Evolutionary conservation across 2,329 filamentous ascomycete species (phyloP), one percentile per base, ranked within the genome.

Genomic region (Phaeosphaeriaceae sp.): DNA sequence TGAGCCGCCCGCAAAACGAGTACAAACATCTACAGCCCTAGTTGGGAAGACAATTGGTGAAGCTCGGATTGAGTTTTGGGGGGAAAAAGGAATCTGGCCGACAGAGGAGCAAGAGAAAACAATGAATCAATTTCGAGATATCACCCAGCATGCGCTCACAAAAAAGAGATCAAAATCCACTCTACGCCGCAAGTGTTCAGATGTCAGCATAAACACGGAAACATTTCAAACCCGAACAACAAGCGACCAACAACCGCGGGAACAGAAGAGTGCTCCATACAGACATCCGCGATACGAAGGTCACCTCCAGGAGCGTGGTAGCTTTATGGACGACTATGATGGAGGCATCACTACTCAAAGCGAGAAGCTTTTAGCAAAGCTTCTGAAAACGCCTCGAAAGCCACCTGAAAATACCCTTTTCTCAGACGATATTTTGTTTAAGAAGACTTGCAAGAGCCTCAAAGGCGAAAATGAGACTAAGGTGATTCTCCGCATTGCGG

Each of bases 251-350:
- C 50, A 47, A 47, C 59, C 42, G 40, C 47, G 46, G 34, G 63
- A 64, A 38, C 48, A 60, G 41, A 67, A 64, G 48, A 63, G 54
- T 45, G 61, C 63, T 26, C 23, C 23, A 26, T 26, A 26, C 23
- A 26, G 6, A 26, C 23, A 26, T 9, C 23, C 23, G 23, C 57
- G 48, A 28, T 67, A 62, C 36, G 33, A 42, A 28, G 59, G 74
- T 57, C 46, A 75, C 1, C 76, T 79, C 46, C 60, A 54, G 26
- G 73, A 66, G 15, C 76, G 76, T 48, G 74, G 75, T 21, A 75
- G 67, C 56, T 40, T 33, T 15, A 48, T 46, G 41, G 13, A 34
- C 15, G 20, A 42, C 8, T 77, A 71, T 47, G 77, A 48, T 16
- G 13, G 30, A 35, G 49, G 40, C 16, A 35, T 53, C 6, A 45